These are phyloP conservation scores for Nymphaea thermarum DNA, from an alignment of 164 flowering plant species.

Conservation along the genomic window DNA sequence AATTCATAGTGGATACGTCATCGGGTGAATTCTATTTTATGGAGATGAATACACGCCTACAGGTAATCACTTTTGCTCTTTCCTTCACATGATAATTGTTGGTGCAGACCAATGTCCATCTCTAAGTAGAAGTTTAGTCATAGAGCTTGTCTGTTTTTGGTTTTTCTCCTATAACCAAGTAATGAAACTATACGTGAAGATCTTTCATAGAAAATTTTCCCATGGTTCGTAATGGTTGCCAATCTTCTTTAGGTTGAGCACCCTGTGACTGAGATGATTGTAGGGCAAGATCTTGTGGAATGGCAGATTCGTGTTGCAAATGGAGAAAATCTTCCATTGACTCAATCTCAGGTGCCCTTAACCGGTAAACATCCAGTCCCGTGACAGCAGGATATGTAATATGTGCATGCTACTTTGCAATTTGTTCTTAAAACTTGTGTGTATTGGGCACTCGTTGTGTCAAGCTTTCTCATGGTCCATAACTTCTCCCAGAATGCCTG, in stretches of 20 bases:
- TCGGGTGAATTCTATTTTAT: slow-evolving; percentile 88
- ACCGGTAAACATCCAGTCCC: slow-evolving; percentile 29
- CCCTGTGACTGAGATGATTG: slow-evolving; percentile 99
- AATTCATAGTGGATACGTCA: slow-evolving; percentile 84
- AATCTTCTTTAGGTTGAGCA: slow-evolving; percentile 73
- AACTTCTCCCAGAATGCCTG: too few relatives aligned
- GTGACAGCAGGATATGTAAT: too few relatives aligned
- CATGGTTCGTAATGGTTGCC: neutral
- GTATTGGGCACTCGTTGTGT: too few relatives aligned
- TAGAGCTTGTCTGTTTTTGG: too few relatives aligned
- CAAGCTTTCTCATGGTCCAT: too few relatives aligned
- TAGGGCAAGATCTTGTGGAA: slow-evolving; percentile 98
- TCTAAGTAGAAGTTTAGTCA: too few relatives aligned
- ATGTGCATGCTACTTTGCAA: too few relatives aligned
- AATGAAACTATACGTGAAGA: too few relatives aligned
- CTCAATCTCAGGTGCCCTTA: slow-evolving; percentile 73
- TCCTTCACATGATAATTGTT: too few relatives aligned
- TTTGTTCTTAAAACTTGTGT: too few relatives aligned
- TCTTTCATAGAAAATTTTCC: neutral
- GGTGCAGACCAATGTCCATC: too few relatives aligned
- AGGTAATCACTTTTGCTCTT: slow-evolving; percentile 31
- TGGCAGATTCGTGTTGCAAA: slow-evolving; percentile 93
- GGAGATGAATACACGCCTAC: slow-evolving; percentile 99
- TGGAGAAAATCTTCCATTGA: slow-evolving; percentile 83
- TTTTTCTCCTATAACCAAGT: too few relatives aligned